phyloP scores from a whole-genome alignment of 345 rosid species.

The Eutrema japonicum region DNA sequence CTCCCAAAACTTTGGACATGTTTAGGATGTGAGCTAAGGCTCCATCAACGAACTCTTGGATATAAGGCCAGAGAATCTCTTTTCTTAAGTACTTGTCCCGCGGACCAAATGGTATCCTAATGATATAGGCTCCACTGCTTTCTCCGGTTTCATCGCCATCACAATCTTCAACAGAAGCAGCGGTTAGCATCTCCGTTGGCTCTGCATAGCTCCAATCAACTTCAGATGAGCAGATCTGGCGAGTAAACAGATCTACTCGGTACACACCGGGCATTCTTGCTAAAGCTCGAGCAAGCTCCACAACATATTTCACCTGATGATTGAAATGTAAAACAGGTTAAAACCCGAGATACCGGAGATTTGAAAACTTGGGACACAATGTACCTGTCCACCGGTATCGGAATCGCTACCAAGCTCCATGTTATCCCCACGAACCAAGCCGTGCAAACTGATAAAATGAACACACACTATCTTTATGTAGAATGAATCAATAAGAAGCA shows the following conservation, averaged over 20 bases:
- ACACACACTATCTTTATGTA: not conserved
- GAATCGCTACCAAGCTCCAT: constrained; percentile 99
- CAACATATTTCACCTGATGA: constrained; percentile 89
- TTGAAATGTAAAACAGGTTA: not conserved
- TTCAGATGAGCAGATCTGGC: constrained; percentile 82
- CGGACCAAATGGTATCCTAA: constrained; percentile 95
- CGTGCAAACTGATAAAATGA: constrained; percentile 68
- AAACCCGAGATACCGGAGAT: not conserved
- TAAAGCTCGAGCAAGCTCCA: constrained; percentile 92
- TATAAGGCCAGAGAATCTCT: constrained; percentile 85
- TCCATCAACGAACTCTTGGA: constrained; percentile 97
- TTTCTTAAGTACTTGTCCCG: constrained; percentile 78
- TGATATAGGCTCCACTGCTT: constrained; percentile 93
- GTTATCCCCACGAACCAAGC: constrained; percentile 91
- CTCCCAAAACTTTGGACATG: constrained; percentile 88
- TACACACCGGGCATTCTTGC: constrained; percentile 98
- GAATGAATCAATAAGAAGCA: not conserved
- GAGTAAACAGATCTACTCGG: constrained; percentile 92
- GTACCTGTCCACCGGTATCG: constrained; percentile 98
- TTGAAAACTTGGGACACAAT: constrained; percentile 9
- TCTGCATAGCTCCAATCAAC: constrained; percentile 99
- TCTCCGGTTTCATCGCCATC: constrained; percentile 75
- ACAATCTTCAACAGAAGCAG: constrained; percentile 59
- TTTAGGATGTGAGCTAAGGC: constrained; percentile 87
- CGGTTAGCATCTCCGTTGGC: constrained; percentile 91